Conservation (phyloP, 345 rosid species). For the Aquilaria sinensis region DNA sequence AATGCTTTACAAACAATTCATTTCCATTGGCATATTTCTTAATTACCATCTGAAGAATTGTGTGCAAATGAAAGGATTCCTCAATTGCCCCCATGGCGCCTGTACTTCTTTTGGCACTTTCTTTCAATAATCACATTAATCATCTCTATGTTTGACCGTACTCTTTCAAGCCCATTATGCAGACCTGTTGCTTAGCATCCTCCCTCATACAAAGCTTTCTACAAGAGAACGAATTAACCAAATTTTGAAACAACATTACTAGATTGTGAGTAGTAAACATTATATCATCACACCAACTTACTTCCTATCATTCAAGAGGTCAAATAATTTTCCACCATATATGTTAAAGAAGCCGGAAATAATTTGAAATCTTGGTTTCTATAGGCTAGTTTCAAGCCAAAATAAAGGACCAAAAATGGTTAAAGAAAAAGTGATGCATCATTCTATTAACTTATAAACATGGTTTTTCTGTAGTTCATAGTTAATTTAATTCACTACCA, state of each 20-base stretch:
- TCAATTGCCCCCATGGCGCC: constrained; percentile 98
- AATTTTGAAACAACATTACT: not conserved
- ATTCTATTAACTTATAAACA: too few relatives aligned
- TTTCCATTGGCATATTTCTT: constrained; percentile 76
- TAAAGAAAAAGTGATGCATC: too few relatives aligned
- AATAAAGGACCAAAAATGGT: too few relatives aligned
- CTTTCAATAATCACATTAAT: constrained; percentile 92
- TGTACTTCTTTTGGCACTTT: constrained; percentile 84
- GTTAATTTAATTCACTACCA: too few relatives aligned
- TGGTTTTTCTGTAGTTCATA: too few relatives aligned
- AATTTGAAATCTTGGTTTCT: constrained; percentile 92
- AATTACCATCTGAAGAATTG: constrained; percentile 90
- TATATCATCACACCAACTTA: constrained; percentile 32
- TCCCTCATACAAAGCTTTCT: constrained; percentile 98
- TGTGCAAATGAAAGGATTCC: constrained; percentile 98
- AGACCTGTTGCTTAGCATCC: constrained; percentile 97
- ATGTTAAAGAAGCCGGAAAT: constrained; percentile 90
- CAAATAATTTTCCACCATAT: constrained; percentile 91
- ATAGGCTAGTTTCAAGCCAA: constrained; percentile 22
- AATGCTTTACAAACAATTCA: constrained; percentile 18
- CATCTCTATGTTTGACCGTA: constrained; percentile 83
- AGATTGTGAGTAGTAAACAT: constrained; percentile 2
- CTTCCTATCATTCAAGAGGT: constrained; percentile 92
- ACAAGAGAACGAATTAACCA: constrained; percentile 11
- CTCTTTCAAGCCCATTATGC: constrained; percentile 96